Conservation (phyloP, 345 rosid genomes). For the Streptanthus diversifolius region DNA sequence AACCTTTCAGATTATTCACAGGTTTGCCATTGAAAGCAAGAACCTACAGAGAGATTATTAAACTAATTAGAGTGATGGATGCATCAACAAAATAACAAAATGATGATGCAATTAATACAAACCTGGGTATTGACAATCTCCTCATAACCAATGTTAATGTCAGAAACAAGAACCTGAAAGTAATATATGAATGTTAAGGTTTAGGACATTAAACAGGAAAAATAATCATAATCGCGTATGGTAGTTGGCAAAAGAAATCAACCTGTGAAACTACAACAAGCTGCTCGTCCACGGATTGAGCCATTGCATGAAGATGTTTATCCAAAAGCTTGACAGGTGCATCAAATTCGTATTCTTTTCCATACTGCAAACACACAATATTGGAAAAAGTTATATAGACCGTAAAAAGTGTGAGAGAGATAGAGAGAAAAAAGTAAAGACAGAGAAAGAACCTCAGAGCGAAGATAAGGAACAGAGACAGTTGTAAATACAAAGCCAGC, state of each 20-base stretch:
- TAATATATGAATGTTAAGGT: background rate
- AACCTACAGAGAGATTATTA: constrained; percentile 47
- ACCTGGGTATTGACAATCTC: constrained; percentile 96
- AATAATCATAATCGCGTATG: background rate
- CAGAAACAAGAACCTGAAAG: constrained; percentile 86
- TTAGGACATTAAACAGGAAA: background rate
- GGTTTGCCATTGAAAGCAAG: constrained; percentile 80
- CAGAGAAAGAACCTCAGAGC: constrained; percentile 63
- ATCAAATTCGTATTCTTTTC: constrained; percentile 93
- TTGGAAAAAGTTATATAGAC: background rate
- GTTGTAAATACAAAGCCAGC: constrained; percentile 91
- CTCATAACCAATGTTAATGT: constrained; percentile 87
- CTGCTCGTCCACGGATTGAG: constrained; percentile 76
- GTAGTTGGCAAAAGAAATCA: constrained; percentile 7
- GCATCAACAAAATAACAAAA: background rate
- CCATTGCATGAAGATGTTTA: constrained; percentile 88
- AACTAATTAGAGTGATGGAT: background rate
- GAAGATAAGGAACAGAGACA: constrained; percentile 87
- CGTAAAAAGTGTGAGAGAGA: background rate
- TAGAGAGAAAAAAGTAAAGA: background rate
- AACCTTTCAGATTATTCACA: constrained; percentile 72
- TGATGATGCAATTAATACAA: background rate
- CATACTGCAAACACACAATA: constrained; percentile 50
- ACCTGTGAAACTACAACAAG: constrained; percentile 94
- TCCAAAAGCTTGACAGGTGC: constrained; percentile 91